Conservation (phyloP, 1,139 yeast species). For the Suhomyces ambrosiae region DNA sequence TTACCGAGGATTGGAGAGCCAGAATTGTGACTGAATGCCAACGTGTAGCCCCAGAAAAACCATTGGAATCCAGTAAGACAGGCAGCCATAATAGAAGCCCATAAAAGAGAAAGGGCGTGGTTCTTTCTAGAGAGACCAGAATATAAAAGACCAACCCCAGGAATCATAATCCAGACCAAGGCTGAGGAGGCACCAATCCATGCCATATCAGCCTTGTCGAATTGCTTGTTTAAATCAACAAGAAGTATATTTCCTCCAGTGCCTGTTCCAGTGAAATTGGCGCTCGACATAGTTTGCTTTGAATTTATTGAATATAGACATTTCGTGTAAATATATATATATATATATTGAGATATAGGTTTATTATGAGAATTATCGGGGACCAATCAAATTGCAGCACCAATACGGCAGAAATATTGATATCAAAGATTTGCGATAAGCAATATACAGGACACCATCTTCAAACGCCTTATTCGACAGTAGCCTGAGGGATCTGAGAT, state of each 20-base stretch:
- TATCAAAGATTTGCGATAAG: slow-evolving; percentile 2
- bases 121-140: slow-evolving; percentile 91
- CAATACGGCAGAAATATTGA: neutral
- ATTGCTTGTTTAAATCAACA: slow-evolving; percentile 72
- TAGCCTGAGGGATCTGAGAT: neutral
- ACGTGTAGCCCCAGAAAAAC: slow-evolving; percentile 97
- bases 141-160: slow-evolving; percentile 89
- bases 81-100: slow-evolving; percentile 93
- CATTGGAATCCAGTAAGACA: slow-evolving; percentile 86
- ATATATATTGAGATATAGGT: neutral
- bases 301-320: neutral
- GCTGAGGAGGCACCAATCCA: slow-evolving; percentile 81
- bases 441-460: neutral
- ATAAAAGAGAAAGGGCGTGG: slow-evolving; percentile 84
- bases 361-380: slow-evolving; percentile 1
- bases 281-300: slow-evolving; percentile 10
- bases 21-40: slow-evolving; percentile 74
- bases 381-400: slow-evolving; percentile 1
- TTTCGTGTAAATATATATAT: slow-evolving; percentile 1
- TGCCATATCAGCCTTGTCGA: slow-evolving; percentile 76
- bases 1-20: slow-evolving; percentile 75
- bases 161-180: slow-evolving; percentile 91
- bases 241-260: slow-evolving; percentile 82
- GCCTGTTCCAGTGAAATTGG: slow-evolving; percentile 51
- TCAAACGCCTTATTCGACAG: neutral